Evolutionary conservation across 306 rosid species (phyloP), one percentile per base, ranked within the genome.

Genomic region (Comarum palustre): DNA sequence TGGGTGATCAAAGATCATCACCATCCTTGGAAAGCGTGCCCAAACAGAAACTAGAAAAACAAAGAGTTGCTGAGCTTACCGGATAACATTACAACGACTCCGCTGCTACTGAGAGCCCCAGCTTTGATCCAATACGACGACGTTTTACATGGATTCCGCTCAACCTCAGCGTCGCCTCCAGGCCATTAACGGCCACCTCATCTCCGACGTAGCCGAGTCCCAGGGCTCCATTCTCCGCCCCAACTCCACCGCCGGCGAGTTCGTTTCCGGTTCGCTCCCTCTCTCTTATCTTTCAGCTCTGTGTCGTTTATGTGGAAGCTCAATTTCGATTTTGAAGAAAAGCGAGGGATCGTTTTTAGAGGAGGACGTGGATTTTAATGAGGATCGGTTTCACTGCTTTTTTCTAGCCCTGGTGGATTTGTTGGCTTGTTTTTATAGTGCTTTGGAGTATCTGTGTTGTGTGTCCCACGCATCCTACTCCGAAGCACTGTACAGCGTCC

Each of bases 171-270:
- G 97, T 74, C 97, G 99, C 71, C 84, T 91, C 14, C 61, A 66
- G 73, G 87, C 92, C 20, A 87, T 94, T 70, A 70, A 85, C 60
- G 46, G 61, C 51, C 97, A 94, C 80, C 85, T 94, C 62, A 25
- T 68, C 81, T 2, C 88, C 72, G 25, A 77, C 79, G 78, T 15
- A 45, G 19, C 73, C 10, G 91, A 88, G 17, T 74, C 87, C 46
- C 19, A 69, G 11, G n/a, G n/a, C n/a, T 81, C 90, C 57, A 81
- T 77, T 78, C 91, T 94, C 75, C 92, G 76, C 22, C 72, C 81
- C 0, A 87, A 83, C 39, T 80, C 86, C 32, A 89, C 99, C 46
- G 83, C 95, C 76, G 97, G 74, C 83, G 95, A 94, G 83, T 91
- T 94, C 70, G 71, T 76, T 39, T 78, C 77, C 57, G 97, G 99